Evolutionary conservation across 257 asterid species (phyloP).

Genomic region (Petunia secreta): DNA sequence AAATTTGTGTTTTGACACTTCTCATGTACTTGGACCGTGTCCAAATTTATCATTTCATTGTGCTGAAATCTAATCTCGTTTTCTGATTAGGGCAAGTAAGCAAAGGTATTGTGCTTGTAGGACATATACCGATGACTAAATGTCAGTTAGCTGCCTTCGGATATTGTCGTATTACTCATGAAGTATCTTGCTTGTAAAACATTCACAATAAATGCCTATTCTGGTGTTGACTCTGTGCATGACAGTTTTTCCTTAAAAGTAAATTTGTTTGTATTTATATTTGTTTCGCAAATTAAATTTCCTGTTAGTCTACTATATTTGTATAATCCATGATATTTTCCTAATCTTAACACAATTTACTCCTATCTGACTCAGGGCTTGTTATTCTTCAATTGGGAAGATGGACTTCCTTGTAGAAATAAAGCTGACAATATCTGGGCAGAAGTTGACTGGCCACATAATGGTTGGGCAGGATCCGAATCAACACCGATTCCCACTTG

Average conservation of each 20-base stretch:
- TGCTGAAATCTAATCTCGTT: neutral
- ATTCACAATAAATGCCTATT: neutral
- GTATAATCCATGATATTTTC: neutral
- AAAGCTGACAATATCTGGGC: slow-evolving; percentile 82
- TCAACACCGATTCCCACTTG: slow-evolving; percentile 73
- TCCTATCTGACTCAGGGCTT: slow-evolving; percentile 66
- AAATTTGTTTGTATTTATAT: slow-evolving; percentile 7
- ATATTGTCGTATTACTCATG: neutral
- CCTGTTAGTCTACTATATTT: neutral
- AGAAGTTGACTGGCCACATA: slow-evolving; percentile 91
- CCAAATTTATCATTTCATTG: neutral
- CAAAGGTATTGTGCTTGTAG: neutral
- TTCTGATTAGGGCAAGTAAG: neutral
- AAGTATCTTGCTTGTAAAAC: neutral
- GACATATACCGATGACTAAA: neutral
- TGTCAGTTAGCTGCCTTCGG: neutral
- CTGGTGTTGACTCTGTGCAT: neutral
- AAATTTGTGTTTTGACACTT: neutral
- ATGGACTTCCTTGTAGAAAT: slow-evolving; percentile 52
- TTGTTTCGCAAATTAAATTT: slow-evolving; percentile 12
- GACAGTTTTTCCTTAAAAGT: neutral
- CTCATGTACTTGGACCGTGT: neutral
- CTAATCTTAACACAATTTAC: slow-evolving; percentile 4
- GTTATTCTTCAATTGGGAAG: slow-evolving; percentile 84
- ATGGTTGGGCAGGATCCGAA: slow-evolving; percentile 88